Conservation (phyloP, 176 grass and related monocot genomes). For the Saccharum spontaneum region DNA sequence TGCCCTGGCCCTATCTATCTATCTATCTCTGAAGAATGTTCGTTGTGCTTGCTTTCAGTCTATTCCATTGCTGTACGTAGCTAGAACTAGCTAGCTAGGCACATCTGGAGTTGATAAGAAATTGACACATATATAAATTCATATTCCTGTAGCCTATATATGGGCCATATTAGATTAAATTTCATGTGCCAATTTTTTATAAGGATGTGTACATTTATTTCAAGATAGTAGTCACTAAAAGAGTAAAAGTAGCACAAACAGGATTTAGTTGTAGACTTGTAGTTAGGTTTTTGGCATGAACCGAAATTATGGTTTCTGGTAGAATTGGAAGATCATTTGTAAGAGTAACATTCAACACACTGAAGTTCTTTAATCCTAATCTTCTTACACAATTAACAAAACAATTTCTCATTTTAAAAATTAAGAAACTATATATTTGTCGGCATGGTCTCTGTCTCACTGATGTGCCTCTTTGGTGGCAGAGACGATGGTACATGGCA, state of each 20-base stretch:
- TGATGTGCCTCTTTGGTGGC: too few species aligned
- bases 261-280: not conserved
- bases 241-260: not conserved
- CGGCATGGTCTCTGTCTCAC: too few species aligned
- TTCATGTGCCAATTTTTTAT: not conserved
- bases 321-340: too few species aligned
- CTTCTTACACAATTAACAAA: not conserved
- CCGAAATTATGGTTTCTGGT: not conserved
- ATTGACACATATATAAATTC: not conserved
- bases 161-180: not conserved
- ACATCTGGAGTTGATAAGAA: constrained; percentile 28
- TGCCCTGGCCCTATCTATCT: not conserved
- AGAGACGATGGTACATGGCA: too few species aligned
- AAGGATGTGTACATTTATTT: not conserved
- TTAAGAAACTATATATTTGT: too few species aligned
- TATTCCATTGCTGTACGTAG: not conserved
- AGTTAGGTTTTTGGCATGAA: not conserved
- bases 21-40: constrained; percentile 36
- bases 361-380: not conserved
- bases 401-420: not conserved
- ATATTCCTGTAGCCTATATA: not conserved
- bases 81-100: not conserved
- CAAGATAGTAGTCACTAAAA: not conserved
- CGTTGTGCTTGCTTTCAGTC: constrained; percentile 17
- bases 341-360: not conserved